Percentiles rank a stretch among this genome's conserved stretches.
phyloP scores from a whole-genome alignment of 2,329 filamentous ascomycete species.

The Fusarium newnesense region DNA sequence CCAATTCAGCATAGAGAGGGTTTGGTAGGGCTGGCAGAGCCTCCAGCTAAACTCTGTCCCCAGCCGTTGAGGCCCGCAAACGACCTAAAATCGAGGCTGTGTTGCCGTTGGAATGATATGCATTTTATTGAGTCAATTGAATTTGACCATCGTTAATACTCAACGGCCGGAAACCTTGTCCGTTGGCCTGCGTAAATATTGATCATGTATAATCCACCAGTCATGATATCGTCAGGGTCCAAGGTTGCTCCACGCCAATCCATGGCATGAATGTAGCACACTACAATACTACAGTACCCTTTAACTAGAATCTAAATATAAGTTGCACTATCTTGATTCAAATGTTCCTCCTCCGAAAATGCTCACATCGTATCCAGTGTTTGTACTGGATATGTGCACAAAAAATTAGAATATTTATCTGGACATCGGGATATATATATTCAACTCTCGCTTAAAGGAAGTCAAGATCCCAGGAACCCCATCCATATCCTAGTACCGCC shows the following conservation, averaged over 20 bases:
- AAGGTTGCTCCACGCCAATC: background rate
- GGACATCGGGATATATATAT: background rate
- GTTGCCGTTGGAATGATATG: constrained; percentile 13
- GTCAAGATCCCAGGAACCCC: constrained; percentile 44
- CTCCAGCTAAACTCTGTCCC: constrained; percentile 9
- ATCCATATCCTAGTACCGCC: constrained; percentile 38
- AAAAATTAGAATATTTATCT: background rate
- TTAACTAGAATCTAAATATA: background rate
- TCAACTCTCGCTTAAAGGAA: constrained; percentile 30
- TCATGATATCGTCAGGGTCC: background rate
- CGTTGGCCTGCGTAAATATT: background rate
- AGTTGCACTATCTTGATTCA: background rate
- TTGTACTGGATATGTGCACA: background rate
- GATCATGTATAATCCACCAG: background rate
- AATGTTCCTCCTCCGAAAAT: background rate
- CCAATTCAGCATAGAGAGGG: background rate
- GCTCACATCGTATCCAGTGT: background rate
- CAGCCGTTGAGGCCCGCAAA: constrained; percentile 10
- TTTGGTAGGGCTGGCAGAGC: constrained; percentile 25
- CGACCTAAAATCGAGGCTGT: constrained; percentile 4
- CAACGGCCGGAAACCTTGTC: background rate
- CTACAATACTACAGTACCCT: background rate
- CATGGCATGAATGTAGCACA: background rate
- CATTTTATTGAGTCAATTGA: background rate
- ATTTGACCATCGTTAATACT: background rate